These are phyloP conservation scores for Leccinum subrobustum DNA, from an alignment of 1,284 basidiomycete genomes.

Conservation along the genomic window DNA sequence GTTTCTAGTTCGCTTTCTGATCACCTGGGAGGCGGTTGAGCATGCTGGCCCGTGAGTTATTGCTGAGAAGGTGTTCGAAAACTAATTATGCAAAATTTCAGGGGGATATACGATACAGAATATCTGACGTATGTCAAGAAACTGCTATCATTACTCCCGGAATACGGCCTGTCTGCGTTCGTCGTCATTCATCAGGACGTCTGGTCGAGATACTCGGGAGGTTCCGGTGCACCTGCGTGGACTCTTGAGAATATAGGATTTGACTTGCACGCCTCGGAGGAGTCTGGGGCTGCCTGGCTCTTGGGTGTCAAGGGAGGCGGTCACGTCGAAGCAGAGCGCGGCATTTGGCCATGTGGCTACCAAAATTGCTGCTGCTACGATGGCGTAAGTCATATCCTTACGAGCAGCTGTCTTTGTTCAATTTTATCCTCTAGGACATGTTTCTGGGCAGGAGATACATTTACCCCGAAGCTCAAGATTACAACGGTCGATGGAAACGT, in stretches of 20 bases:
- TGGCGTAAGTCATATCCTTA: constrained; percentile 61
- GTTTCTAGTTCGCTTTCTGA: constrained; percentile 73
- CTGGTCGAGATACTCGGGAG: constrained; percentile 93
- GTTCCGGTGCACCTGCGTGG: constrained; percentile 92
- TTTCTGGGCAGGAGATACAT: constrained; percentile 89
- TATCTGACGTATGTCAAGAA: constrained; percentile 81
- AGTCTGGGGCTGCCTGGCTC: constrained; percentile 83
- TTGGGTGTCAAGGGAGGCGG: constrained; percentile 75
- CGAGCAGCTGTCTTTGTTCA: constrained; percentile 19
- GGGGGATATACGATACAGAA: constrained; percentile 79
- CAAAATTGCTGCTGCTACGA: constrained; percentile 88
- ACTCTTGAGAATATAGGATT: constrained; percentile 81
- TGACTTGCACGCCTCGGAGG: constrained; percentile 72
- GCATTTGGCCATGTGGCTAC: constrained; percentile 90
- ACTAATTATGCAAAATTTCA: constrained; percentile 29
- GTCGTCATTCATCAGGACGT: constrained; percentile 89
- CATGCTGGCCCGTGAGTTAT: constrained; percentile 80
- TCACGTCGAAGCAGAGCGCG: constrained; percentile 68
- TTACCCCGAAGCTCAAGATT: constrained; percentile 72
- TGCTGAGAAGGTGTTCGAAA: not conserved
- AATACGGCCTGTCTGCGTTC: constrained; percentile 82
- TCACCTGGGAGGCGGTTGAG: constrained; percentile 97
- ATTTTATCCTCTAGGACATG: constrained; percentile 50
- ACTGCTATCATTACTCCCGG: constrained; percentile 74
- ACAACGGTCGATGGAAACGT: constrained; percentile 46